These are phyloP conservation scores for Nothophaeocryptopus gaeumannii DNA, from an alignment of 2,329 filamentous ascomycete species.

Conservation along the genomic window DNA sequence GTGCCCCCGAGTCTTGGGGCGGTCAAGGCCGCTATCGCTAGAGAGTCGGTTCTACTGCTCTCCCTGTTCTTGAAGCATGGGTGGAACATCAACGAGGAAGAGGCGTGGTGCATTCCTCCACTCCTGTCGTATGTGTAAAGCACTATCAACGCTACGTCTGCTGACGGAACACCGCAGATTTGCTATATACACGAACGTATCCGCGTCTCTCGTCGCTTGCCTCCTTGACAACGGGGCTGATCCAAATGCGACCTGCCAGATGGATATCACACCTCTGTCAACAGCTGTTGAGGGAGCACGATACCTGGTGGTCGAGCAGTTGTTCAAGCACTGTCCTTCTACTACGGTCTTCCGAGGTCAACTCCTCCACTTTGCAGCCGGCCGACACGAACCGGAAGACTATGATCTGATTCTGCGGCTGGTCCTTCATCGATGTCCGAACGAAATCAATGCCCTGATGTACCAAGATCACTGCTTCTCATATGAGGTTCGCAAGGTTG, in stretches of 20 bases:
- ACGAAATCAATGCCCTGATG: slow-evolving; percentile 11
- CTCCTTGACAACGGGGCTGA: slow-evolving; percentile 16
- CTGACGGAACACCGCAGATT: too few relatives aligned
- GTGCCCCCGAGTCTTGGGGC: too few relatives aligned
- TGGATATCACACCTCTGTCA: slow-evolving; percentile 19
- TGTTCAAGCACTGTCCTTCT: slow-evolving; percentile 9
- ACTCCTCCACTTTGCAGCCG: slow-evolving; percentile 14
- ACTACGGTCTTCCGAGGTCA: slow-evolving; percentile 8
- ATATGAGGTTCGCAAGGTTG: slow-evolving; percentile 16
- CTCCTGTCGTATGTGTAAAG: too few relatives aligned
- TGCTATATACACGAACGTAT: too few relatives aligned
- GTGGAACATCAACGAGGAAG: too few relatives aligned
- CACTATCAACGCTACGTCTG: too few relatives aligned
- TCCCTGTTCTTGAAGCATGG: too few relatives aligned
- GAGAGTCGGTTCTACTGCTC: too few relatives aligned
- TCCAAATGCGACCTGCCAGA: slow-evolving; percentile 16
- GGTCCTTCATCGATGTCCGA: slow-evolving; percentile 10
- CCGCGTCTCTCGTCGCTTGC: slow-evolving; percentile 10
- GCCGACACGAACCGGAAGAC: too few relatives aligned
- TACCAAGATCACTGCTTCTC: slow-evolving; percentile 20
- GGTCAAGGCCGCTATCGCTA: too few relatives aligned
- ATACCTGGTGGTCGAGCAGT: slow-evolving; percentile 12
- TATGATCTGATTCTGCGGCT: slow-evolving; percentile 15
- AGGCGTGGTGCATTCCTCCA: too few relatives aligned
- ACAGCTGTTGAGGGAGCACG: slow-evolving; percentile 12